phyloP scores from a whole-genome alignment of 345 rosid genomes.

The Mallotus nudiflorus region DNA sequence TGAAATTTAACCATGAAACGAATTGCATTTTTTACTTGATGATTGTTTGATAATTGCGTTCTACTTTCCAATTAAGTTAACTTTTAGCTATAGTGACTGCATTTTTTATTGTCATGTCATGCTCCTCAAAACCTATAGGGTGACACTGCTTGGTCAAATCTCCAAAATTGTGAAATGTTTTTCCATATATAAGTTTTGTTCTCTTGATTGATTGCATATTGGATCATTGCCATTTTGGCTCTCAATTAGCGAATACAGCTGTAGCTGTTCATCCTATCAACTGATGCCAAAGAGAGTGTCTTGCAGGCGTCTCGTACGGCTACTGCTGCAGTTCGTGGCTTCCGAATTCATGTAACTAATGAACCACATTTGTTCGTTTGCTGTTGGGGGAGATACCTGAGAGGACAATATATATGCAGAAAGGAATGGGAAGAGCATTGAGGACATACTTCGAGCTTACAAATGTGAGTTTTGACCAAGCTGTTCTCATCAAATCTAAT shows the following conservation, averaged over 20 bases:
- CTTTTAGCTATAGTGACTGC: too few relatives aligned
- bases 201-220: too few relatives aligned
- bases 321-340: conserved; percentile 68
- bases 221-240: too few relatives aligned
- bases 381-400: conserved; percentile 87
- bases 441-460: conserved; percentile 86
- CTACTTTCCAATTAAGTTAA: background rate
- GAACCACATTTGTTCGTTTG: conserved; percentile 75
- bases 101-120: too few relatives aligned
- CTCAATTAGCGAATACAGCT: background rate
- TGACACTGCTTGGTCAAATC: too few relatives aligned
- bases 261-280: conserved; percentile 5
- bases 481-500: too few relatives aligned
- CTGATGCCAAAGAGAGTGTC: conserved; percentile 85
- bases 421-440: conserved; percentile 80
- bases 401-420: conserved; percentile 77
- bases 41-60: too few relatives aligned
- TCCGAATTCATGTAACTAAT: conserved; percentile 79
- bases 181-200: too few relatives aligned
- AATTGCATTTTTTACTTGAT: too few relatives aligned
- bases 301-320: conserved; percentile 90
- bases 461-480: conserved; percentile 53
- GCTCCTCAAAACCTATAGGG: too few relatives aligned
- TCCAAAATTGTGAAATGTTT: too few relatives aligned
- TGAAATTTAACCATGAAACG: too few relatives aligned